Conservation (phyloP, 73 alveolate species). For the Symbiodinium natans region DNA sequence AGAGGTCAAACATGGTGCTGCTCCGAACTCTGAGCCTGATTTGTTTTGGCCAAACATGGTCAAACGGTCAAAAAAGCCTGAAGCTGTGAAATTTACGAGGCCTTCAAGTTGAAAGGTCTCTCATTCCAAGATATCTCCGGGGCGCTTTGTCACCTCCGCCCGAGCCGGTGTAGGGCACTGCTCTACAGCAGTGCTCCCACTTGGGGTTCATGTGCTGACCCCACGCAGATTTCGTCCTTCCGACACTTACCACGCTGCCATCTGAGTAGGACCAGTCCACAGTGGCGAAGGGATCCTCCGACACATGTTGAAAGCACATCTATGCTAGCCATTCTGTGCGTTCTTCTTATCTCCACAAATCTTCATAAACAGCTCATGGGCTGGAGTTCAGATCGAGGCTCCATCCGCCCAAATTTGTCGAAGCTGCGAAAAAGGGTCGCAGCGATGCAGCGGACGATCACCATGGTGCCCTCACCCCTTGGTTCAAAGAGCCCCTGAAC, state of each 20-base stretch:
- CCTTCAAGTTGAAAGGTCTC: no score
- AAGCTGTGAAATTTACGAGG: no score
- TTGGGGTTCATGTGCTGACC: slow-evolving; percentile 68
- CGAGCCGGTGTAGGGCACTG: slow-evolving; percentile 44
- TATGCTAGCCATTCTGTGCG: no score
- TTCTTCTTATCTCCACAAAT: no score
- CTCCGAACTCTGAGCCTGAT: not conserved
- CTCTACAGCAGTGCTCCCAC: slow-evolving; percentile 69
- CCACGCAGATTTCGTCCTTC: slow-evolving; percentile 49
- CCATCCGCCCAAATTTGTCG: slow-evolving; percentile 45
- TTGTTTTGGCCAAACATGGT: not conserved
- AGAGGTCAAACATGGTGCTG: not conserved
- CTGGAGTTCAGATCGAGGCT: not conserved
- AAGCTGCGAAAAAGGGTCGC: slow-evolving; percentile 69
- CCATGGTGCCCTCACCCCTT: slow-evolving; percentile 7
- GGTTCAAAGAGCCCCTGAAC: no score
- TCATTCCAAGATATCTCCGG: no score
- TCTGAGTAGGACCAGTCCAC: slow-evolving; percentile 67
- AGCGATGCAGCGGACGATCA: slow-evolving; percentile 36
- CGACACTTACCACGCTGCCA: slow-evolving; percentile 13
- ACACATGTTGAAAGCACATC: not conserved
- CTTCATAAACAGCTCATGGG: no score
- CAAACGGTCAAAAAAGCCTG: not conserved
- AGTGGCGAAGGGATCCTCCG: slow-evolving; percentile 41
- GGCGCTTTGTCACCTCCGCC: slow-evolving; percentile 72